Conservation (phyloP, 2,329 filamentous ascomycete species). For the Stagonosporopsis vannaccii region DNA sequence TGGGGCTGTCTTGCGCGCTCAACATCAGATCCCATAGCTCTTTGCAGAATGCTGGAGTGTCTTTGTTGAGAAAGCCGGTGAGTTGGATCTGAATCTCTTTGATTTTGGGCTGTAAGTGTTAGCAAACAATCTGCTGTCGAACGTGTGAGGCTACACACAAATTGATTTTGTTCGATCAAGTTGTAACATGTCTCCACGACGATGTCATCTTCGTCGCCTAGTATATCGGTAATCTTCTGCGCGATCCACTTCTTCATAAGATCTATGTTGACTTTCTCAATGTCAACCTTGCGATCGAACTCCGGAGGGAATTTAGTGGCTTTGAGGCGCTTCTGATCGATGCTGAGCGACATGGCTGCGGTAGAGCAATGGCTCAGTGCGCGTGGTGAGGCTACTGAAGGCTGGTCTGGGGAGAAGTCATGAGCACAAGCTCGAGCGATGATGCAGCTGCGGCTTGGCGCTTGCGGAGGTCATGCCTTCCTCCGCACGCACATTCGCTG, state of each 20-base stretch:
- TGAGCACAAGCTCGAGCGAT: constrained; percentile 14
- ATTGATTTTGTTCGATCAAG: constrained; percentile 74
- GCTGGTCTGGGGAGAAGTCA: neutral
- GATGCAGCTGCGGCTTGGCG: constrained; percentile 15
- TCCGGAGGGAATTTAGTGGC: constrained; percentile 93
- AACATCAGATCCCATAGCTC: constrained; percentile 91
- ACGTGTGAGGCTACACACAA: constrained; percentile 63
- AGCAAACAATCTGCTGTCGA: constrained; percentile 13
- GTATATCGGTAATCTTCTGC: constrained; percentile 81
- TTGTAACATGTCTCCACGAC: constrained; percentile 84
- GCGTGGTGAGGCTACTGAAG: neutral
- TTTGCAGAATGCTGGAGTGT: constrained; percentile 87
- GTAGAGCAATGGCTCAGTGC: neutral
- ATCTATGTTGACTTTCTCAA: constrained; percentile 94
- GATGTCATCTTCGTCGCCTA: constrained; percentile 94
- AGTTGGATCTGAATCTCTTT: constrained; percentile 94
- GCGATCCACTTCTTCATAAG: constrained; percentile 99
- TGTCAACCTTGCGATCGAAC: constrained; percentile 95
- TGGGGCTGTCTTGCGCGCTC: constrained; percentile 85
- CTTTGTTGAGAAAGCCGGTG: constrained; percentile 92
- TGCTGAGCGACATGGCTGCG: constrained; percentile 75
- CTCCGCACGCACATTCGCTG: neutral
- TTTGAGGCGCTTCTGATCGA: constrained; percentile 88
- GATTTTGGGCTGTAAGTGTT: constrained; percentile 78
- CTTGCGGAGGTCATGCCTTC: constrained; percentile 11